phyloP scores from a whole-genome alignment of 148 eudicot genomes.

The Talinum fruticosum region DNA sequence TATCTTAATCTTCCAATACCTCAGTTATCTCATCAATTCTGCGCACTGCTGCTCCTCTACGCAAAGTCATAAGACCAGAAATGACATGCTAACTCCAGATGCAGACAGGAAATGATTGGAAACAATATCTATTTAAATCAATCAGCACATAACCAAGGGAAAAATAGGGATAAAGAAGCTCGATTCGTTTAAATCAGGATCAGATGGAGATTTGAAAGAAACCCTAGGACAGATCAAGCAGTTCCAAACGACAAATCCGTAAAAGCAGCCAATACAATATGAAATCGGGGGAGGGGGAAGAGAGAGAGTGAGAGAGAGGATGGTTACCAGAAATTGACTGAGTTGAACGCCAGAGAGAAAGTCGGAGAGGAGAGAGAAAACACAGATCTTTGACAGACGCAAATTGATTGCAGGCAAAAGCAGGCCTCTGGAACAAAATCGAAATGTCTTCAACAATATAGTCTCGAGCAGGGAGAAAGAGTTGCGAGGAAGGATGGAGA shows the following conservation, averaged over 20 bases:
- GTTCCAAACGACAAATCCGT: neutral
- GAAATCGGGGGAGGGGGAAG: no score
- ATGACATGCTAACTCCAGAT: neutral
- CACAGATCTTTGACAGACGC: neutral
- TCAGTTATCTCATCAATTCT: neutral
- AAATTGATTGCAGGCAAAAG: no score
- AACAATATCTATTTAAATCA: neutral
- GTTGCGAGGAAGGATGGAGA: no score
- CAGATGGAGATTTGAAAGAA: neutral
- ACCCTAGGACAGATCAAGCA: neutral
- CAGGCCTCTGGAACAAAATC: neutral
- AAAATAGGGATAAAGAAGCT: neutral
- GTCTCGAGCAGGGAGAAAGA: no score
- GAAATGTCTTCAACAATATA: no score
- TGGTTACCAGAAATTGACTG: slow-evolving; percentile 20
- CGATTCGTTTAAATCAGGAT: neutral
- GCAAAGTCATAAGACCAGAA: neutral
- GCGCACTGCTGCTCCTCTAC: neutral
- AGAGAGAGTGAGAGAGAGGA: neutral
- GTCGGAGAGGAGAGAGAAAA: slow-evolving; percentile 6
- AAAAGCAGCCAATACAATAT: neutral
- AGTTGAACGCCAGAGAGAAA: neutral
- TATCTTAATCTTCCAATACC: neutral
- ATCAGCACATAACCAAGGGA: neutral
- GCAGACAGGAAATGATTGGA: neutral